These are phyloP conservation scores for Talaromyces proteolyticus DNA, from an alignment of 495 filamentous ascomycete species.

Conservation along the genomic window DNA sequence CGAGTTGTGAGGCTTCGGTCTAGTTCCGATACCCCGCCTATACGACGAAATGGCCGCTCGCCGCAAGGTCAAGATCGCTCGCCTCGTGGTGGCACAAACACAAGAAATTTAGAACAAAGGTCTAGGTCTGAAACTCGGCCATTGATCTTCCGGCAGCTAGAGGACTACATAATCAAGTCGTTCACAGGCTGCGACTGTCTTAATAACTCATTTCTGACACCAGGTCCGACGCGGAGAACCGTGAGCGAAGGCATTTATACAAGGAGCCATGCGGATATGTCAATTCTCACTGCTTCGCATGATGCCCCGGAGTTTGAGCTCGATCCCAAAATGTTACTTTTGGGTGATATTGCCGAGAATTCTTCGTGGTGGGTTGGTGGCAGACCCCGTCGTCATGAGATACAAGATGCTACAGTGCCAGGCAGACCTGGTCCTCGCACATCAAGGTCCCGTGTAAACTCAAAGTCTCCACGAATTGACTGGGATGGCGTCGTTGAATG, in stretches of 20 bases:
- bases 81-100: neutral
- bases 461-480: constrained; percentile 65
- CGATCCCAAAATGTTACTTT: constrained; percentile 70
- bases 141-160: constrained; percentile 61
- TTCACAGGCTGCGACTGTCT: constrained; percentile 67
- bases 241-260: constrained; percentile 23
- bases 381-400: constrained; percentile 20
- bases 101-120: neutral
- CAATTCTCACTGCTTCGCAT: constrained; percentile 9
- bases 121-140: constrained; percentile 10
- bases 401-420: constrained; percentile 19
- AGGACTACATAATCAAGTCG: constrained; percentile 65
- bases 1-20: constrained; percentile 19
- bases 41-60: constrained; percentile 11
- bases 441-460: constrained; percentile 40
- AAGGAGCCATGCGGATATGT: constrained; percentile 11
- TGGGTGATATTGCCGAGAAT: constrained; percentile 80
- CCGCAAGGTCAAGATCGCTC: constrained; percentile 9
- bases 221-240: constrained; percentile 30
- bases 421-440: constrained; percentile 16
- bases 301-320: constrained; percentile 43
- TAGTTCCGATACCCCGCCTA: constrained; percentile 23
- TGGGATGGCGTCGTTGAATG: constrained; percentile 69
- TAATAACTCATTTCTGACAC: constrained; percentile 62
- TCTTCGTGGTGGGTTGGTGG: constrained; percentile 78